Conservation (phyloP, 2,329 filamentous ascomycete genomes). For the Colletotrichum liaoningense region DNA sequence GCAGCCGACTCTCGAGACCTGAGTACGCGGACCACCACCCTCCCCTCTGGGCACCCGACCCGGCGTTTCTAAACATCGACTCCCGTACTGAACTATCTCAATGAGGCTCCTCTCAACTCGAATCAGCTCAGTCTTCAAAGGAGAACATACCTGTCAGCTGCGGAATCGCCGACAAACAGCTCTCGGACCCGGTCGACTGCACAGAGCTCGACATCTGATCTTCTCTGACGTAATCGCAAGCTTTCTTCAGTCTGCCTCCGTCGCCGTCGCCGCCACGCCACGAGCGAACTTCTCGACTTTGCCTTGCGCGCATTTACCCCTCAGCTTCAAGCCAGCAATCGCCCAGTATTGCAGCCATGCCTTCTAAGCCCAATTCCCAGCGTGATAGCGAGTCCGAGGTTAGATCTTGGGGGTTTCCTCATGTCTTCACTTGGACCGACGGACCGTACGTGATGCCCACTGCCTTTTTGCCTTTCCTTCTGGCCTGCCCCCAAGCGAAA, state of each 20-base stretch:
- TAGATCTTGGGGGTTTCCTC: constrained; percentile 74
- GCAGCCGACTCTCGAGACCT: not conserved
- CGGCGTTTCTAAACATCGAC: not conserved
- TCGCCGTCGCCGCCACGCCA: not conserved
- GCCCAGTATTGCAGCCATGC: not conserved
- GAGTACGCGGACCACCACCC: not conserved
- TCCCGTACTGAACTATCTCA: not conserved
- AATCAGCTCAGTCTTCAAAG: not conserved
- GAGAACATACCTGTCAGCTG: not conserved
- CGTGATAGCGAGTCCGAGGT: constrained; percentile 70
- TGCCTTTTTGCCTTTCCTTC: not conserved
- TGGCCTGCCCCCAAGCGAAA: not conserved
- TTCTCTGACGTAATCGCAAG: constrained; percentile 25
- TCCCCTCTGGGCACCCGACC: not conserved
- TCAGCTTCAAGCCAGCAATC: not conserved
- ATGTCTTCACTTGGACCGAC: constrained; percentile 81
- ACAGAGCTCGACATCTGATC: not conserved
- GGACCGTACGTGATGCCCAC: constrained; percentile 64
- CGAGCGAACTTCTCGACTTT: not conserved
- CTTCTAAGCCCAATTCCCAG: constrained; percentile 44
- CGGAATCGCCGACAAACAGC: constrained; percentile 4
- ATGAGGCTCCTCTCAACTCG: not conserved
- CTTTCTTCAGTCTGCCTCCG: not conserved
- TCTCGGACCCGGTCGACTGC: constrained; percentile 19
- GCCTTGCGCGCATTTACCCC: not conserved